These are phyloP conservation scores for Ascocoryne sarcoides DNA, from an alignment of 2,329 filamentous ascomycete species.

Conservation along the genomic window DNA sequence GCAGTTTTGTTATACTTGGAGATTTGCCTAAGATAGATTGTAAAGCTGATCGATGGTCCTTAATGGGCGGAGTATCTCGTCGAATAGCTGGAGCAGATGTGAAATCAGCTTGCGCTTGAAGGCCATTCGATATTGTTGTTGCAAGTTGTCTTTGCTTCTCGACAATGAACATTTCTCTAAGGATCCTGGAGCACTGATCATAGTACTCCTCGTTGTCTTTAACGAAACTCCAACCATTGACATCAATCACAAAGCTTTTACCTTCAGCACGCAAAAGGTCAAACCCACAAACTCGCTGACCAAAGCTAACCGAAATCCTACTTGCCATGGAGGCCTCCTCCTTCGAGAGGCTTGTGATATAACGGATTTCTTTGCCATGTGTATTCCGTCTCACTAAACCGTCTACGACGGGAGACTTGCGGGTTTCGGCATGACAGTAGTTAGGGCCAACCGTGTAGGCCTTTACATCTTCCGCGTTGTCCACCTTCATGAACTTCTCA, in stretches of 20 bases:
- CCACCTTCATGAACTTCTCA: slow-evolving; percentile 92
- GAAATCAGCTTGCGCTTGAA: not conserved
- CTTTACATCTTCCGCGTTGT: slow-evolving; percentile 97
- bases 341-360: slow-evolving; percentile 74
- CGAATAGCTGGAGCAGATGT: slow-evolving; percentile 21
- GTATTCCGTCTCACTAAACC: slow-evolving; percentile 93
- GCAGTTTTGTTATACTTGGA: slow-evolving; percentile 51
- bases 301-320: slow-evolving; percentile 85
- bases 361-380: slow-evolving; percentile 92
- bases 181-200: slow-evolving; percentile 76
- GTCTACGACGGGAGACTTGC: slow-evolving; percentile 95
- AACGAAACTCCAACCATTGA: slow-evolving; percentile 99
- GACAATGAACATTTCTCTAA: slow-evolving; percentile 79
- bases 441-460: slow-evolving; percentile 91
- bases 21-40: slow-evolving; percentile 52
- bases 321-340: slow-evolving; percentile 81
- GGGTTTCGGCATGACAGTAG: slow-evolving; percentile 93
- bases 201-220: slow-evolving; percentile 99
- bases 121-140: slow-evolving; percentile 25
- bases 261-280: slow-evolving; percentile 82
- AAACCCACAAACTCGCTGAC: slow-evolving; percentile 91
- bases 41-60: slow-evolving; percentile 41
- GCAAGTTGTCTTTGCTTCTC: slow-evolving; percentile 57
- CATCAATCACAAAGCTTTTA: slow-evolving; percentile 94
- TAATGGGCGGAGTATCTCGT: slow-evolving; percentile 22